Conservation (phyloP, 768 basidiomycete genomes). For the Mycena galericulata region DNA sequence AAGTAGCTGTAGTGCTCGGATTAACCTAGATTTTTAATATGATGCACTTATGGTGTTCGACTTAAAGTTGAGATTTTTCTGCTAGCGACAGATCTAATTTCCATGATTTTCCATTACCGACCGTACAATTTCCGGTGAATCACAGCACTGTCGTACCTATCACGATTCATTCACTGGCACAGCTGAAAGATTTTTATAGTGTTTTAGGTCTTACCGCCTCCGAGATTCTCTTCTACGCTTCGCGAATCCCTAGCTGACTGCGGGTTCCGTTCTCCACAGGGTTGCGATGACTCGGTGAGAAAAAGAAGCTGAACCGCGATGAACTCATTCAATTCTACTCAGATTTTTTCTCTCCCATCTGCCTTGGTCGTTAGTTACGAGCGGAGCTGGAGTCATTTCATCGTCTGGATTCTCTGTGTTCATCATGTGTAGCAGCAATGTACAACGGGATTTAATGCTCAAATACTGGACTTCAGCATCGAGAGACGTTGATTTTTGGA, state of each 20-base stretch:
- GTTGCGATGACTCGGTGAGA: background rate
- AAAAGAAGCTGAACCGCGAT: too few species aligned
- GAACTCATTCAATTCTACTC: conserved; percentile 1
- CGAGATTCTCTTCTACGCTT: conserved; percentile 6
- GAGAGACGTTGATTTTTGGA: conserved; percentile 4
- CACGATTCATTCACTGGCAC: conserved; percentile 4
- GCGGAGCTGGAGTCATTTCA: conserved; percentile 4
- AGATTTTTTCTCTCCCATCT: conserved; percentile 5
- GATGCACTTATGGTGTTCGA: too few species aligned
- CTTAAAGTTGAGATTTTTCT: conserved; percentile 2
- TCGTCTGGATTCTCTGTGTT: conserved; percentile 4
- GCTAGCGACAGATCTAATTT: conserved; percentile 4
- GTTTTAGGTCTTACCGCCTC: conserved; percentile 1
- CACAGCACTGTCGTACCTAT: background rate
- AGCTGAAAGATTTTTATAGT: background rate
- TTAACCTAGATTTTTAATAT: too few species aligned
- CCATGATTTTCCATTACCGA: background rate
- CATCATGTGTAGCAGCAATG: conserved; percentile 3
- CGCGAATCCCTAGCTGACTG: conserved; percentile 2
- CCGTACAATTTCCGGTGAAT: conserved; percentile 4
- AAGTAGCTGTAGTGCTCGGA: too few species aligned
- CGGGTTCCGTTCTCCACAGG: background rate
- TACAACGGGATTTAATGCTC: background rate
- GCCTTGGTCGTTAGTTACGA: conserved; percentile 2
- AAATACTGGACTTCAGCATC: background rate